Conservation (phyloP, 2,329 filamentous ascomycete genomes). For the Epicoccum sorghinum region DNA sequence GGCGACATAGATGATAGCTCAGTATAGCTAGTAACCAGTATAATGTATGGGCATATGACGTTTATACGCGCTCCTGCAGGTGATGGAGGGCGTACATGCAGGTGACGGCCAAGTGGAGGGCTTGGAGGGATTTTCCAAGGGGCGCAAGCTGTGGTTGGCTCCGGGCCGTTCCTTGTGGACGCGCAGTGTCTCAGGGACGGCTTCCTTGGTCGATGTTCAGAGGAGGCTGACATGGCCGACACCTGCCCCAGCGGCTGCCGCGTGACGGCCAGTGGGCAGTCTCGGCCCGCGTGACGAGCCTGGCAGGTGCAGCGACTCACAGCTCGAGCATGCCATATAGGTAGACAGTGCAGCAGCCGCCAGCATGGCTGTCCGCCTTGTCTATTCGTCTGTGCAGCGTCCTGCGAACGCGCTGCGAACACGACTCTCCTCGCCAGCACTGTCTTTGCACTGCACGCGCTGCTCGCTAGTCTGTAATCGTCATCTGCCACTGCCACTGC, state of each 20-base stretch:
- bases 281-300: conserved; percentile 7
- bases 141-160: background rate
- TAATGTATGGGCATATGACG: background rate
- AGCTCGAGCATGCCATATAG: background rate
- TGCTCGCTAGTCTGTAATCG: background rate
- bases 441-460: background rate
- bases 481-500: no score
- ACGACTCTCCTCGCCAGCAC: background rate
- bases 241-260: conserved; percentile 3
- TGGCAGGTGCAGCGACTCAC: conserved; percentile 5
- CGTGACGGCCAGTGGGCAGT: conserved; percentile 3
- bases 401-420: background rate
- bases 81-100: conserved; percentile 17
- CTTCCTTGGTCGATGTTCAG: background rate
- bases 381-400: background rate
- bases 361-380: background rate
- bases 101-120: conserved; percentile 16
- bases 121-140: background rate
- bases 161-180: background rate
- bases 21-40: conserved; percentile 1
- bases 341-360: background rate
- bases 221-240: background rate
- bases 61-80: conserved; percentile 17
- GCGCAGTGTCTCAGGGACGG: background rate
- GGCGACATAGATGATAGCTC: conserved; percentile 5